Evolutionary conservation across 2,329 filamentous ascomycete species (phyloP), one percentile per base, ranked within the genome.

Genomic region (Cladophialophora chaetospira): DNA sequence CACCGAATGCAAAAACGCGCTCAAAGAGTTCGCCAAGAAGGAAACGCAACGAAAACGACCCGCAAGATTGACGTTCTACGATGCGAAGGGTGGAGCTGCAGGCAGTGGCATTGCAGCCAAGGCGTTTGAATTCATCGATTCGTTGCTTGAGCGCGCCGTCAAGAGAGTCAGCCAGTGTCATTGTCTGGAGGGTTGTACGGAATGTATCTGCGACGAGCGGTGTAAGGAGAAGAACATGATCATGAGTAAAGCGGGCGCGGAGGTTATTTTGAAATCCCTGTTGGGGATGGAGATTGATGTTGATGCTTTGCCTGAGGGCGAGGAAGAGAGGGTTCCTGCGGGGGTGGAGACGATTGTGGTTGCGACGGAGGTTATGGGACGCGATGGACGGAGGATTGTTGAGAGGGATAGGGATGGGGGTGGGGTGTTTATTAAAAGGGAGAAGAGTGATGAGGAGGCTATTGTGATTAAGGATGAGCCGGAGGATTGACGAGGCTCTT

Each of bases 51-150:
- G 92, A 26, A 96, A 96, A 73, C 81, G 94, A 3, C 94, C 93
- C 0, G 94, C 91, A 0, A 79, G 94, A 0, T 74, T 99, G 45
- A 96, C 91, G 0, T 96, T 99, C 68, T 99, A 97, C 73, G 94
- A 97, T 70, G 88, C 91, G 2, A 96, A 96, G 72, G 94, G 94
- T 5, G 93, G 93, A 0, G 82, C 88, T 0, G 82, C 84, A 40
- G 93, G 93, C 0, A 88, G 85, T 0, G 94, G 94, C 0, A 95
- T 97, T 65, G 91, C 88, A 60, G 89, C 88, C 35, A 97, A 96
- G 70, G 93, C 91, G 0, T 97, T 97, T 67, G 93, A 97, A 67
- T 95, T 96, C 68, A 80, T 96, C 17, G 91, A 96, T 67, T 71
- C 88, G 29, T 75, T 97, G 29, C 79, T 97, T 1, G 76, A 77